These are phyloP conservation scores for Kwoniella mangroviensis DNA, from an alignment of 768 basidiomycete genomes.

Conservation along the genomic window DNA sequence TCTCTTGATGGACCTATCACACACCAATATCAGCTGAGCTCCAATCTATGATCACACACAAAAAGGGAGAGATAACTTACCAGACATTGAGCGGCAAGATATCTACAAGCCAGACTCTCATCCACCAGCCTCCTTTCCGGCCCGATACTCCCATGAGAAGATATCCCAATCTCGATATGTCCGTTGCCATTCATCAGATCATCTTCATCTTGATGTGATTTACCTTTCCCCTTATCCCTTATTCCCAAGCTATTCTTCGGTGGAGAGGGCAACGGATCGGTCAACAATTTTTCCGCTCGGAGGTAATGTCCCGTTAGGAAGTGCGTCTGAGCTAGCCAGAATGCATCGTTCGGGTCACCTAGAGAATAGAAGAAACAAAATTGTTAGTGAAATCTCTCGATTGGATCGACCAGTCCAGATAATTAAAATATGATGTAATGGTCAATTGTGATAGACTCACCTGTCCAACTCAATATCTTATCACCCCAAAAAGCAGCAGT, in stretches of 20 bases:
- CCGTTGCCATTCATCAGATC: constrained; percentile 18
- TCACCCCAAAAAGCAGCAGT: constrained; percentile 99
- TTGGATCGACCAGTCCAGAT: constrained; percentile 6
- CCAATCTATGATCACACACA: constrained; percentile 20
- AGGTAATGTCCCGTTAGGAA: constrained; percentile 96
- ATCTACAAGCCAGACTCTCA: constrained; percentile 93
- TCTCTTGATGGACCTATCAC: constrained; percentile 75
- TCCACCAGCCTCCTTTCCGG: constrained; percentile 77
- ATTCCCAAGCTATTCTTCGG: constrained; percentile 28
- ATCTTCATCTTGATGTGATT: constrained; percentile 25
- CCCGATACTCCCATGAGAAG: not conserved
- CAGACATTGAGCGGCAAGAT: constrained; percentile 94
- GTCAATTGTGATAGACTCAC: constrained; percentile 61
- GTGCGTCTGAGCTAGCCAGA: constrained; percentile 98
- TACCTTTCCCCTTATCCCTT: constrained; percentile 36
- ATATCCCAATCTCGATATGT: too few relatives aligned
- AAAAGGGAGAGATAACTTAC: constrained; percentile 59
- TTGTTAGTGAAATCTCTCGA: not conserved
- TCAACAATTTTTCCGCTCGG: constrained; percentile 87
- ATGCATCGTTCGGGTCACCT: constrained; percentile 97
- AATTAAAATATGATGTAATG: not conserved
- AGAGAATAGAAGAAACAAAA: not conserved
- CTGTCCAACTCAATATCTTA: constrained; percentile 94
- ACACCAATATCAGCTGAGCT: constrained; percentile 11
- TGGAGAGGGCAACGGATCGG: constrained; percentile 74